Conservation (phyloP, 1,139 yeast genomes). For the Magnusiomyces suaveolens region DNA sequence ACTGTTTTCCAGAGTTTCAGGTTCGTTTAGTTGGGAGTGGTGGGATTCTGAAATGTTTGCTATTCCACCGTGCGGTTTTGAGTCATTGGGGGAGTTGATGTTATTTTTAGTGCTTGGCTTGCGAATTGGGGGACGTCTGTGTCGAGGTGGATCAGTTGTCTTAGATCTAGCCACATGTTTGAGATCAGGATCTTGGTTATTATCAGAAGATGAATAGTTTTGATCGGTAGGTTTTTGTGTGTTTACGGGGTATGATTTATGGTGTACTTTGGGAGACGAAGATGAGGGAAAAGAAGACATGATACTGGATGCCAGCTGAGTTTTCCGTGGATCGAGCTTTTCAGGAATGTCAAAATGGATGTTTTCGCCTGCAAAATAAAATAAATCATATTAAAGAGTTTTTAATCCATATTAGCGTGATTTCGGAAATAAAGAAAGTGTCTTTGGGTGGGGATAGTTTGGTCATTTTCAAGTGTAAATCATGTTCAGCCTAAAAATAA, state of each 20-base stretch:
- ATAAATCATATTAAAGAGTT: background rate
- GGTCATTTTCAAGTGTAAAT: too few relatives aligned
- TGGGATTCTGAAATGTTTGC: background rate
- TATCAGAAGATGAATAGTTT: background rate
- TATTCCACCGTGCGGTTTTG: background rate
- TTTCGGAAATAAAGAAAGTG: too few relatives aligned
- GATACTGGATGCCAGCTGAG: slow-evolving; percentile 14
- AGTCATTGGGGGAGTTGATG: background rate
- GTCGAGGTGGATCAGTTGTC: background rate
- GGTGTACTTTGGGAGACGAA: background rate
- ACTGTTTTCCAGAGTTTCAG: background rate
- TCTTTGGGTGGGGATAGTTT: too few relatives aligned
- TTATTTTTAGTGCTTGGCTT: background rate
- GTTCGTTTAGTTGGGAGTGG: background rate
- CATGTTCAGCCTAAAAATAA: too few relatives aligned
- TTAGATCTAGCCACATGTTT: background rate
- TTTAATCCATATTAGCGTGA: background rate
- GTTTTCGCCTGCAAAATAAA: background rate
- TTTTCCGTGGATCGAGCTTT: slow-evolving; percentile 10
- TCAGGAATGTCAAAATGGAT: slow-evolving; percentile 1
- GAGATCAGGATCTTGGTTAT: background rate
- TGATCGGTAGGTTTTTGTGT: background rate
- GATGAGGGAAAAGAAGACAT: slow-evolving; percentile 10
- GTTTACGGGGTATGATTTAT: background rate
- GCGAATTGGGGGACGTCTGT: background rate